Evolutionary conservation across 1,284 basidiomycete species (phyloP).

Genomic region (Macrocystidia cucumis): DNA sequence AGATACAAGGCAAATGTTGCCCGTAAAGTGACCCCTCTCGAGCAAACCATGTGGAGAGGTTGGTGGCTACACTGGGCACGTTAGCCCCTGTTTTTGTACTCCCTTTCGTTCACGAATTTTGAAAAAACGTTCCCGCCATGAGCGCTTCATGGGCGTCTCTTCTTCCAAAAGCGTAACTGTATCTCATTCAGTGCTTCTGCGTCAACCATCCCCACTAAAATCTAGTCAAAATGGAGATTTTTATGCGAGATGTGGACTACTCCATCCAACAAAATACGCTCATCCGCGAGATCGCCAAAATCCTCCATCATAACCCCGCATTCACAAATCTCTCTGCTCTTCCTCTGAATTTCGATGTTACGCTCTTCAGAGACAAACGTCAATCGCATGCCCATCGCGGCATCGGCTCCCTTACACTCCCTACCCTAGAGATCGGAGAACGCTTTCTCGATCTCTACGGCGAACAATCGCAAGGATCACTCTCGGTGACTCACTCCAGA

Average conservation of each 20-base stretch:
- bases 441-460: slow-evolving; percentile 42
- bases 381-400: slow-evolving; percentile 24
- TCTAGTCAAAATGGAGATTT: slow-evolving; percentile 32
- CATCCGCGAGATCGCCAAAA: slow-evolving; percentile 26
- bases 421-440: slow-evolving; percentile 25
- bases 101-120: no score
- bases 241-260: slow-evolving; percentile 29
- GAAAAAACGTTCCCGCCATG: no score
- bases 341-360: slow-evolving; percentile 43
- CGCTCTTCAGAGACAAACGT: slow-evolving; percentile 29
- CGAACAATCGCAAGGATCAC: slow-evolving; percentile 6
- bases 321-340: slow-evolving; percentile 23
- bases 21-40: no score
- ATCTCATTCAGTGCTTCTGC: no score
- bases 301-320: slow-evolving; percentile 35
- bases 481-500: slow-evolving; percentile 18
- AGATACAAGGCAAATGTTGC: slow-evolving; percentile 46
- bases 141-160: no score
- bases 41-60: no score
- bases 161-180: no score
- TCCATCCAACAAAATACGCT: slow-evolving; percentile 25
- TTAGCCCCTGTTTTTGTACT: no score
- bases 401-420: slow-evolving; percentile 41
- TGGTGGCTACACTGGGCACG: no score
- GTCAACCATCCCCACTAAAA: no score